These are phyloP conservation scores for Lasiosphaeria ovina DNA, from an alignment of 495 filamentous ascomycete species.

Conservation along the genomic window DNA sequence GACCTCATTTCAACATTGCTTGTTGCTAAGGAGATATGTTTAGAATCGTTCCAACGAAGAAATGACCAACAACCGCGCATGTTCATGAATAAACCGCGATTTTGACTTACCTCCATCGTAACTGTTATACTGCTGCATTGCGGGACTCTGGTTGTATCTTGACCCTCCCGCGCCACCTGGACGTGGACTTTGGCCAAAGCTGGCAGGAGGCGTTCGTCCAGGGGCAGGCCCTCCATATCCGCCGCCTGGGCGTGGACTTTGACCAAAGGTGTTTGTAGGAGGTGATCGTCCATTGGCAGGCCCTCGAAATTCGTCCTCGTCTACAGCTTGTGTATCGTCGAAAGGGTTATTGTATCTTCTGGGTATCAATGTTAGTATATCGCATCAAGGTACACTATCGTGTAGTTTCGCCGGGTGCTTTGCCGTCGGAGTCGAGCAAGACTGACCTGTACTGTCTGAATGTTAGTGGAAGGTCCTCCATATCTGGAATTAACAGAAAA, in stretches of 20 bases:
- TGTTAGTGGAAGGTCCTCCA: conserved; percentile 25
- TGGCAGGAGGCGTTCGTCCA: conserved; percentile 33
- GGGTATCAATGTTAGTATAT: conserved; percentile 25
- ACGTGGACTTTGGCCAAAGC: conserved; percentile 45
- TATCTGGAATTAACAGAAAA: not conserved
- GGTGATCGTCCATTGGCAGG: conserved; percentile 31
- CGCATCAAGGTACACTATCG: not conserved
- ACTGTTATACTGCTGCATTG: conserved; percentile 48
- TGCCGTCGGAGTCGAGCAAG: not conserved
- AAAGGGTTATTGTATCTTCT: conserved; percentile 43
- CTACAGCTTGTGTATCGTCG: conserved; percentile 13
- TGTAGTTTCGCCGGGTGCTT: not conserved
- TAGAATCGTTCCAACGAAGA: too few species aligned
- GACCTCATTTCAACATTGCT: conserved; percentile 64
- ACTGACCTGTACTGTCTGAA: conserved; percentile 29
- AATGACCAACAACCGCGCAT: too few species aligned
- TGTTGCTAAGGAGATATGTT: conserved; percentile 20
- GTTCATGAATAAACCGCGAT: conserved; percentile 3
- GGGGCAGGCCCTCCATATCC: conserved; percentile 10
- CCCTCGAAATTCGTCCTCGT: conserved; percentile 11
- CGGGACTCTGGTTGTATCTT: conserved; percentile 39
- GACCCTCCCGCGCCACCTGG: conserved; percentile 37
- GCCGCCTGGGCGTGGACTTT: conserved; percentile 43
- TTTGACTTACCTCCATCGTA: conserved; percentile 41
- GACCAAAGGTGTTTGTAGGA: conserved; percentile 29